phyloP scores from a whole-genome alignment of 73 alveolate species.

The Urostyla sp. region DNA sequence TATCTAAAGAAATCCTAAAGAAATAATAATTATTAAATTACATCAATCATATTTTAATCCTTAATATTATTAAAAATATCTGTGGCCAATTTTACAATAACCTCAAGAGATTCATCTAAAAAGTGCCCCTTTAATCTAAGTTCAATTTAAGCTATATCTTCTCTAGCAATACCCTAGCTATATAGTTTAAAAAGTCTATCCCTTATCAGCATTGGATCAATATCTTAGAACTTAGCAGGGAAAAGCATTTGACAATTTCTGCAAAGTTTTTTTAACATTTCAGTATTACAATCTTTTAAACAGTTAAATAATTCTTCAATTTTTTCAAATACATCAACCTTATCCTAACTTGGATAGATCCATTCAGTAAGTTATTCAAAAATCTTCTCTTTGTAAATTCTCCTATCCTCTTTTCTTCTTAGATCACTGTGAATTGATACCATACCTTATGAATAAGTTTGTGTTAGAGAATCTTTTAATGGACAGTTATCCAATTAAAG shows the following conservation, averaged over 20 bases:
- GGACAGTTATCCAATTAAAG: slow-evolving; percentile 70
- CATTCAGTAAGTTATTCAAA: slow-evolving; percentile 70
- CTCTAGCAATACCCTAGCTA: slow-evolving; percentile 63
- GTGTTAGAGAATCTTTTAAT: slow-evolving; percentile 47
- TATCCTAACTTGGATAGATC: slow-evolving; percentile 65
- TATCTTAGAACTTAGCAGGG: slow-evolving; percentile 67
- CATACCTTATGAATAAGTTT: slow-evolving; percentile 64
- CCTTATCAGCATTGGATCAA: slow-evolving; percentile 55
- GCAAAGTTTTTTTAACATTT: slow-evolving; percentile 61
- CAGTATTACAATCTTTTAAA: slow-evolving; percentile 61
- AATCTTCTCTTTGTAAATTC: slow-evolving; percentile 62
- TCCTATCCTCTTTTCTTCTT: slow-evolving; percentile 64
- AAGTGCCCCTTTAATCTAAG: slow-evolving; percentile 56
- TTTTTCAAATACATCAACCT: slow-evolving; percentile 68
- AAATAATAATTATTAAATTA: background rate
- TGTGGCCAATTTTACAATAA: slow-evolving; percentile 59
- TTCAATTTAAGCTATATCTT: slow-evolving; percentile 57
- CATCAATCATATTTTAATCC: slow-evolving; percentile 53
- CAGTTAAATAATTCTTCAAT: slow-evolving; percentile 55
- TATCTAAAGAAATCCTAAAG: slow-evolving; percentile 59
- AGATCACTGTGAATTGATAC: slow-evolving; percentile 51
- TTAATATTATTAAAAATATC: slow-evolving; percentile 55
- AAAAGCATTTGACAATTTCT: slow-evolving; percentile 67
- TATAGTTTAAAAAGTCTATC: slow-evolving; percentile 41
- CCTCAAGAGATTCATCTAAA: slow-evolving; percentile 63